Percentiles rank a stretch among this genome's conserved stretches.
These are phyloP conservation scores for Aspergillus melleus DNA, from an alignment of 2,329 filamentous ascomycete genomes.

Conservation along the genomic window DNA sequence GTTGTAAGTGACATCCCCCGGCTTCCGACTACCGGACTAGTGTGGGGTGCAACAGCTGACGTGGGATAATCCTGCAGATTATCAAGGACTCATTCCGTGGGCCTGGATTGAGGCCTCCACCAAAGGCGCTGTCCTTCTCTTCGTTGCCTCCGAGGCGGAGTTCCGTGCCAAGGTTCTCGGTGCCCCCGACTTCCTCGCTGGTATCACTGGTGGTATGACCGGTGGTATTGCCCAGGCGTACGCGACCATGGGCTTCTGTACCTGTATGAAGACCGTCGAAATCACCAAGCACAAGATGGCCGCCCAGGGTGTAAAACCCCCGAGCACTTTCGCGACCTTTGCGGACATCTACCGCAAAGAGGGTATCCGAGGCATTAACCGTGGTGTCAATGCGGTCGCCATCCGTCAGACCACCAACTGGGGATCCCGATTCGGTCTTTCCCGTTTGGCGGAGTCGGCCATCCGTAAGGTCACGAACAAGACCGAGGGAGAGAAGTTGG, in stretches of 20 bases:
- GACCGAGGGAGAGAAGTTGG: slow-evolving; percentile 74
- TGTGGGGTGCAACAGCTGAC: slow-evolving; percentile 19
- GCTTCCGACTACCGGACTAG: slow-evolving; percentile 10
- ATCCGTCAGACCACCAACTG: slow-evolving; percentile 99
- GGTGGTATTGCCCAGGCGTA: slow-evolving; percentile 98
- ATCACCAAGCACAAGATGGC: slow-evolving; percentile 98
- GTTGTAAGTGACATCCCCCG: slow-evolving; percentile 67
- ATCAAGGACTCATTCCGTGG: slow-evolving; percentile 99
- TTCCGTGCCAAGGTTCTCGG: slow-evolving; percentile 85
- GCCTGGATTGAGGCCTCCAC: slow-evolving; percentile 99
- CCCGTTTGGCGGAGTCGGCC: slow-evolving; percentile 82
- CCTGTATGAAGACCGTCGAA: slow-evolving; percentile 99
- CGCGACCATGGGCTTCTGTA: slow-evolving; percentile 99
- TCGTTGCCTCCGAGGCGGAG: slow-evolving; percentile 97
- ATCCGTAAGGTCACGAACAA: slow-evolving; percentile 81
- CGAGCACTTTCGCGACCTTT: slow-evolving; percentile 91
- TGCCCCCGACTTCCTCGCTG: slow-evolving; percentile 80
- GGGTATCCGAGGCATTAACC: slow-evolving; percentile 95
- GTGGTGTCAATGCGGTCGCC: slow-evolving; percentile 96
- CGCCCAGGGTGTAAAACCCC: slow-evolving; percentile 76
- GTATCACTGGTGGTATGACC: slow-evolving; percentile 86
- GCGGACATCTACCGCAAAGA: slow-evolving; percentile 95
- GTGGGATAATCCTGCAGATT: slow-evolving; percentile 61
- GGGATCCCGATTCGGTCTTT: slow-evolving; percentile 93
- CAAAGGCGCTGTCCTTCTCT: slow-evolving; percentile 97